Evolutionary conservation across 1,139 yeast species (phyloP), one percentile per base, ranked within the genome.

Genomic region (Diutina catenulata): DNA sequence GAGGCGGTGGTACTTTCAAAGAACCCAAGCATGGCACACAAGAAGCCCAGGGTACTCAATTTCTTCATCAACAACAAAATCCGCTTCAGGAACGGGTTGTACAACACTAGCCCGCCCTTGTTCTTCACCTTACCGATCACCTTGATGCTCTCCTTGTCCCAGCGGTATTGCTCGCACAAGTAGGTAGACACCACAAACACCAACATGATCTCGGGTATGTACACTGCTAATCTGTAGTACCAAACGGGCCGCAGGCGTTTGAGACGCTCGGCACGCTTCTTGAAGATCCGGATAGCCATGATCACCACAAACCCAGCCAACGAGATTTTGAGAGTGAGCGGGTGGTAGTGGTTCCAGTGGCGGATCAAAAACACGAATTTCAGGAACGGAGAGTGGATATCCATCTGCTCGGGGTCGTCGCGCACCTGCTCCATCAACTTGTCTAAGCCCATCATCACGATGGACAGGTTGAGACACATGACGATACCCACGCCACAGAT

Each of bases 1-100:
- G 91, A 83, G 1, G 97, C 96, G 0, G 95, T 87, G 0, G 96
- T 83, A 4, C 95, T 80, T 55, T 91, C 97, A 49, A 91, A 84
- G 49, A 91, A 84, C 0, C 98, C 98, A 31, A 91, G 62, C 56
- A 87, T 74, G 1, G 96, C 94, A 45, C 87, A 78, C 43, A 82
- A 68, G 43, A 87, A 76, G 0, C 84, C 77, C 0, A 80, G 66
- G 3, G 76, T 62, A 42, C 74, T 64, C 32, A 79, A 55, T 19
- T 56, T 52, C 39, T 59, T 63, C 49, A 68, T 64, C 41, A 64
- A 56, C 3, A 55, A 53, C 49, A 57, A 56, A 22, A n/a, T n/a
- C 11, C n/a, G 15, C 10, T 21, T 28, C 3, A 15, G 18, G 4
- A 33, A 10, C 16, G 37, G 28, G 39, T 67, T 67, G 40, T 55